A percentile compares a stretch with the other conserved stretches of the same genome.
These are phyloP conservation scores for Sphaceloma murrayae DNA, from an alignment of 2,329 filamentous ascomycete genomes.

Conservation along the genomic window DNA sequence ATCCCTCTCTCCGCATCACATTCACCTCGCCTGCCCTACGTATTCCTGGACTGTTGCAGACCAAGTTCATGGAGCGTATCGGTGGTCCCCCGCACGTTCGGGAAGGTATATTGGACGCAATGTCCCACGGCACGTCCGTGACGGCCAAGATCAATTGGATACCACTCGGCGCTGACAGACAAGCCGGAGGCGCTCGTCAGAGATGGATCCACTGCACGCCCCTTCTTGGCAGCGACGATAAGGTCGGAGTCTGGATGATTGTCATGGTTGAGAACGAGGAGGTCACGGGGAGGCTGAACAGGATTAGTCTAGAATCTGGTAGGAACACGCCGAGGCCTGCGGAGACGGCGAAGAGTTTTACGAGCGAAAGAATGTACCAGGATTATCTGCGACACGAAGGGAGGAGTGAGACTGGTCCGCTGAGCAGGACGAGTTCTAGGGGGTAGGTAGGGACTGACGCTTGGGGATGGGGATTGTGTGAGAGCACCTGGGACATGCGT, in stretches of 20 bases:
- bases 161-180: conserved; percentile 11
- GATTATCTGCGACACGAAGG: conserved; percentile 29
- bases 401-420: neutral
- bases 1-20: conserved; percentile 55
- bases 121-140: conserved; percentile 32
- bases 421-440: neutral
- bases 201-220: conserved; percentile 40
- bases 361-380: conserved; percentile 29
- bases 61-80: conserved; percentile 36
- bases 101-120: conserved; percentile 33
- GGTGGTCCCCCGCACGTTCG: conserved; percentile 32
- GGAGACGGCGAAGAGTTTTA: conserved; percentile 18
- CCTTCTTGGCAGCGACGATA: conserved; percentile 34
- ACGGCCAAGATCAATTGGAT: conserved; percentile 38
- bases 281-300: conserved; percentile 24
- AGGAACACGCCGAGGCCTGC: conserved; percentile 13
- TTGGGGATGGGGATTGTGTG: neutral
- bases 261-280: conserved; percentile 36
- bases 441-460: no score
- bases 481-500: conserved; percentile 2
- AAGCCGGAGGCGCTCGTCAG: conserved; percentile 24
- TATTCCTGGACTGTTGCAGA: conserved; percentile 54
- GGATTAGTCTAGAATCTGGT: conserved; percentile 12
- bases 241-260: conserved; percentile 40
- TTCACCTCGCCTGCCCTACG: conserved; percentile 60